phyloP scores from a whole-genome alignment of 2,329 filamentous ascomycete genomes.

The Ceratocystis cacaofunesta region DNA sequence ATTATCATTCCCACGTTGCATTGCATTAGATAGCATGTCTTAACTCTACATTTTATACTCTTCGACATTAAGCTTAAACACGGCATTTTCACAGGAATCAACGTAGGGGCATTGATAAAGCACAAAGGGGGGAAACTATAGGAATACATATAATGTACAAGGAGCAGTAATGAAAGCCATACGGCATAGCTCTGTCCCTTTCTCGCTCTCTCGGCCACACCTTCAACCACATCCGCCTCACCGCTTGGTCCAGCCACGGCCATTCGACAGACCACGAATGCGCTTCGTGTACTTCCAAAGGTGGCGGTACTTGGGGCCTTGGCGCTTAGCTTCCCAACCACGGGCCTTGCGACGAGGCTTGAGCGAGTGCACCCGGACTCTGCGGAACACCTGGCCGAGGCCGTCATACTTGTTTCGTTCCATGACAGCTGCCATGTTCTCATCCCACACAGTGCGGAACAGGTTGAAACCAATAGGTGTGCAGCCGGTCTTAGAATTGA shows the following conservation, averaged over 20 bases:
- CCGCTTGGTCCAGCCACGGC: constrained; percentile 30
- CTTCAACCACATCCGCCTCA: background rate
- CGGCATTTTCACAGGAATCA: background rate
- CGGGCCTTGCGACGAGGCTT: constrained; percentile 46
- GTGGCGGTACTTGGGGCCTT: constrained; percentile 48
- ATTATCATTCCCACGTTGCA: background rate
- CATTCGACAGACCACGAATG: constrained; percentile 34
- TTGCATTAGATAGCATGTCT: background rate
- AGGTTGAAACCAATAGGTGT: constrained; percentile 67
- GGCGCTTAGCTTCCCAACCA: constrained; percentile 52
- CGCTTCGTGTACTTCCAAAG: constrained; percentile 51
- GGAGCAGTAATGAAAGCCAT: background rate
- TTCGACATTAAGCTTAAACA: background rate
- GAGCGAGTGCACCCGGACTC: constrained; percentile 56
- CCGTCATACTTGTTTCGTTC: constrained; percentile 57
- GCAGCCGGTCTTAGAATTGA: constrained; percentile 54
- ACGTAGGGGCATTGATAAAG: background rate
- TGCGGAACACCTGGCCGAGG: constrained; percentile 70
- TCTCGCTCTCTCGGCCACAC: background rate
- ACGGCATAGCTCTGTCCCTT: too few relatives aligned
- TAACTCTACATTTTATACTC: background rate
- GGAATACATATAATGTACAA: constrained; percentile 17
- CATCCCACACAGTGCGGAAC: constrained; percentile 84
- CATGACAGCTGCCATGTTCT: constrained; percentile 79
- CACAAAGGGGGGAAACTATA: background rate